Base-by-base conservation (phyloP, 1,284 basidiomycete species). In the Leucoagaricus sp. region DNA sequence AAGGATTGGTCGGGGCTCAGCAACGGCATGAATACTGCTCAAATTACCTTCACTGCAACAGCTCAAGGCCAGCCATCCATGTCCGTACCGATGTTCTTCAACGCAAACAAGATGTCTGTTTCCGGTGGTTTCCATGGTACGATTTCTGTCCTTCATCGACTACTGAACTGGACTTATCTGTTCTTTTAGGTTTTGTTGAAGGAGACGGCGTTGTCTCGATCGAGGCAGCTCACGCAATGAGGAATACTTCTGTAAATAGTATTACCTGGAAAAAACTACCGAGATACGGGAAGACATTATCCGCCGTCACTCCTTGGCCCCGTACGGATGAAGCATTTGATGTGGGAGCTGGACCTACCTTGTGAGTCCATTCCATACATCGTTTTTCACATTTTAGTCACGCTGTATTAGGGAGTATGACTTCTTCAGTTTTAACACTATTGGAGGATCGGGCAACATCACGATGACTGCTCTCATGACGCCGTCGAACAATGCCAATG, bases 161-260 rank as follows among this genome's bases (percentile, higher is more conserved):
- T 31, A 25, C 6, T n/a, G n/a, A 19, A 23, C 12, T 28, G 15
- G 21, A 23, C 17, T 25, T 33, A 15, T 15, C 36, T 25, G 21
- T 33, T 23, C 26, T 29, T 21, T n/a, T 21, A 80, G 85, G 86
- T 3, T 85, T 85, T 58, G 79, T 88, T 19, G 82, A 88, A 63
- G 83, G 82, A 6, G 80, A 81, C 48, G 83, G 85, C 13, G 80
- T 76, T n/a, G 75, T 89, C 42, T 83, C 83, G 1, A 84, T 88
- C 33, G 85, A 89, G 63, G 86, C 85, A 7, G 79, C 74, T 2
- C 85, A 87, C 65, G 71, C 79, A 0, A 68, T 75, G n/a, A 72
- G 81, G 13, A 84, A 84, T 64, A 81, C 76, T 1, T 71, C 78
- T 13, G 80, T 83, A 4, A 69, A 72, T 31, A 79, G 79, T 13